phyloP scores from a whole-genome alignment of 2,329 filamentous ascomycete genomes.

The Calonectria honghensis region DNA sequence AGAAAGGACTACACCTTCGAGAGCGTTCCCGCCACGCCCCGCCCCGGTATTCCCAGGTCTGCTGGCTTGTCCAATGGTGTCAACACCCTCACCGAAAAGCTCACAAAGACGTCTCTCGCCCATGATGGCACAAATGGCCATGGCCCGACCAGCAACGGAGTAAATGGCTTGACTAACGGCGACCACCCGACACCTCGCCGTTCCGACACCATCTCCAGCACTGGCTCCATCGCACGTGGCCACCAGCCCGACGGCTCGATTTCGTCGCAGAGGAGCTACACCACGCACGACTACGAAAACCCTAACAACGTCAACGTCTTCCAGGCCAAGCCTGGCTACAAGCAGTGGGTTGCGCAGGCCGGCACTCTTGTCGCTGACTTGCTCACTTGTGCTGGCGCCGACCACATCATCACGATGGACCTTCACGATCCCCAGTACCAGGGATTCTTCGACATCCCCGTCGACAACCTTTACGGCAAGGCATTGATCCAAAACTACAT shows the following conservation, averaged over 20 bases:
- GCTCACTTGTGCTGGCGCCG: constrained; percentile 94
- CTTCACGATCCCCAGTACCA: constrained; percentile 97
- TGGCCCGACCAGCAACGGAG: constrained; percentile 35
- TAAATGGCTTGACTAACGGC: constrained; percentile 48
- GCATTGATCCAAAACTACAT: constrained; percentile 83
- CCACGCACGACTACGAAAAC: constrained; percentile 80
- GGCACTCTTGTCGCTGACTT: constrained; percentile 96
- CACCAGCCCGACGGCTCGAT: constrained; percentile 63
- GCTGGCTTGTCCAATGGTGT: constrained; percentile 79
- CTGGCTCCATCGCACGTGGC: constrained; percentile 59
- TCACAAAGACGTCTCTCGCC: constrained; percentile 80
- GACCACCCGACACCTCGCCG: constrained; percentile 59
- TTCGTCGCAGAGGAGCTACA: constrained; percentile 70
- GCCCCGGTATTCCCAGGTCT: constrained; percentile 81
- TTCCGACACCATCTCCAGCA: constrained; percentile 61
- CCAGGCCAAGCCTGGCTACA: constrained; percentile 93
- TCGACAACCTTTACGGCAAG: constrained; percentile 96
- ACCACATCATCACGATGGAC: constrained; percentile 99
- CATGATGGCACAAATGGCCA: constrained; percentile 60
- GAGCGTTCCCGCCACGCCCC: constrained; percentile 90
- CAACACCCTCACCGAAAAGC: constrained; percentile 81
- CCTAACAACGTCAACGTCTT: constrained; percentile 73
- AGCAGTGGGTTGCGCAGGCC: constrained; percentile 98
- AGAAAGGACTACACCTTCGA: constrained; percentile 89
- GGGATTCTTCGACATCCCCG: constrained; percentile 98